These are phyloP conservation scores for Xerocomellus intermedius DNA, from an alignment of 768 basidiomycete genomes.

Conservation along the genomic window DNA sequence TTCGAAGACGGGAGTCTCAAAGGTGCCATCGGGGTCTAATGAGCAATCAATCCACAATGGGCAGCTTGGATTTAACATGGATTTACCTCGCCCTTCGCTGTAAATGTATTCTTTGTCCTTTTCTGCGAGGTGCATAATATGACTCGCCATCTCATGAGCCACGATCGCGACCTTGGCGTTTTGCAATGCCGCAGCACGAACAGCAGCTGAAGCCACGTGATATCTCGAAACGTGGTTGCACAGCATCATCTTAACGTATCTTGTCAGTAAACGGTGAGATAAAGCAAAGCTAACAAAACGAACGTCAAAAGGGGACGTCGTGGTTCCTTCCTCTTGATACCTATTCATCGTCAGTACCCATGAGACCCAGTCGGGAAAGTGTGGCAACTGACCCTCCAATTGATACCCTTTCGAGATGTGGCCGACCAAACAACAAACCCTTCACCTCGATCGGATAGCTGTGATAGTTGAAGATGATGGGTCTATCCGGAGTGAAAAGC, in stretches of 20 bases:
- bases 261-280: not conserved
- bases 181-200: constrained; percentile 50
- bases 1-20: constrained; percentile 46
- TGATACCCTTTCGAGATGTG: constrained; percentile 45
- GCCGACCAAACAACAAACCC: constrained; percentile 61
- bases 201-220: constrained; percentile 59
- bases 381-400: constrained; percentile 46
- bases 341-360: constrained; percentile 19
- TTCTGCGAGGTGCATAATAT: constrained; percentile 56
- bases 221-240: constrained; percentile 68
- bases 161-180: constrained; percentile 56
- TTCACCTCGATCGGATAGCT: constrained; percentile 74
- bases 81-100: constrained; percentile 53
- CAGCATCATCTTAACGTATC: constrained; percentile 62
- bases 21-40: constrained; percentile 38
- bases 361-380: not conserved
- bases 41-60: not conserved
- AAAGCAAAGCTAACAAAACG: constrained; percentile 19
- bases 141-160: constrained; percentile 56
- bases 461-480: constrained; percentile 82
- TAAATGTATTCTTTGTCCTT: constrained; percentile 65
- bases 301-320: constrained; percentile 80
- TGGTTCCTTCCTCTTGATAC: constrained; percentile 73
- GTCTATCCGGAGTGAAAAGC: constrained; percentile 69
- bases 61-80: no score